Base-by-base conservation (phyloP, 176 grass and related monocot species). In the Alopecurus myosuroides region DNA sequence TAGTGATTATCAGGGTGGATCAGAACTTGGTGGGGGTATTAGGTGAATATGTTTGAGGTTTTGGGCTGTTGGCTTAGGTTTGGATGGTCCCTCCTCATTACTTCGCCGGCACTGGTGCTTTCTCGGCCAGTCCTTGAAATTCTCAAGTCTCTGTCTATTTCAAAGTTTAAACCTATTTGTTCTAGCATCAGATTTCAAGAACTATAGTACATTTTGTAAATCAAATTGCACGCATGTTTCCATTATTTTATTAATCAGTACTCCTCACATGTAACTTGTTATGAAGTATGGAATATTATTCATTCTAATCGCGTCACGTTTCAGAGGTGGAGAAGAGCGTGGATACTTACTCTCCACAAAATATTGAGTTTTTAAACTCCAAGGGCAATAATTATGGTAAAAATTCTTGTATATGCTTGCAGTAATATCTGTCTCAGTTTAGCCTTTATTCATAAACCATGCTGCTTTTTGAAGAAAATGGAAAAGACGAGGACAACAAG, bases 291-390 rank as follows among this genome's bases (percentile, higher is more conserved):
- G 17, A 61, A 41, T 22, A 46, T 62, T 74, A 20, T 85, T 72
- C 73, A 15, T 57, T 77, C 55, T 83, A 37, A 87, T 89, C 80
- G 23, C 11, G 7, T 37, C 40, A 79, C 14, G 14, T 60, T 83
- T 73, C 77, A 97, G 97, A 89, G 93, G 81, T 89, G 86, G 97
- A 99, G 89, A 94, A 66, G 36, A 63, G 39, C 35, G 2, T 19
- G 11, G 11, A 31, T 29, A 74, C 79, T 7, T 88, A 92, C 57
- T 99, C 97, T 80, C 93, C 97, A 57, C 93, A 96, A 87, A 74
- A 90, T 65, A 88, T 90, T 10, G 90, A 90, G 78, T 74, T 86
- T 35, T 68, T 77, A 42, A 81, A 85, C 28, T 36, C 40, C 78
- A 70, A 60, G 30, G 76, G 51, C 56, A 78, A 70, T 23, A 46